Evolutionary conservation across 352 stramenopile species (phyloP).

Genomic region (Phytophthora idaei): DNA sequence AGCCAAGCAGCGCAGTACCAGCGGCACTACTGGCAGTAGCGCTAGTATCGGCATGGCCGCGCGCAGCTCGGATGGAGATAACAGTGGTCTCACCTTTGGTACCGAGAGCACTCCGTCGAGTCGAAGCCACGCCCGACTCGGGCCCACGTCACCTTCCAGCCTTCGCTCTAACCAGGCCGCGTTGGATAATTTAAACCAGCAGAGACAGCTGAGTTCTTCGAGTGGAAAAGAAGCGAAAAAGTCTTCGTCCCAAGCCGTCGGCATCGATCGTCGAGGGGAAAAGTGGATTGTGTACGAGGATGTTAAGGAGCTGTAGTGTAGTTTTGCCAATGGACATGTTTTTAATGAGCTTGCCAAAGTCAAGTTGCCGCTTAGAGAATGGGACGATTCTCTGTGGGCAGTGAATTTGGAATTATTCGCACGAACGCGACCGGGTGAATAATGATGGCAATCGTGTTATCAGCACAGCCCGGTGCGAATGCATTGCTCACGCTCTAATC

Average conservation of each 20-base stretch:
- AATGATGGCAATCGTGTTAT: no score
- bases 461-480: no score
- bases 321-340: background rate
- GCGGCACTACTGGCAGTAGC: background rate
- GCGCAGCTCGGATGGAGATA: conserved; percentile 11
- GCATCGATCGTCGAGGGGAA: background rate
- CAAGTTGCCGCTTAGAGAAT: background rate
- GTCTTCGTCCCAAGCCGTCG: background rate
- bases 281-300: conserved; percentile 6
- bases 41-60: conserved; percentile 3
- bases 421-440: no score
- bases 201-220: conserved; percentile 30
- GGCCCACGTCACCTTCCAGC: conserved; percentile 20
- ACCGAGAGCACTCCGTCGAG: conserved; percentile 18
- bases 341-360: no score
- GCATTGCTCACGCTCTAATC: no score
- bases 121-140: conserved; percentile 11
- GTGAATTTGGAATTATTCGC: no score
- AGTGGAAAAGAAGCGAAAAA: conserved; percentile 35
- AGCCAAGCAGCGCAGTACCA: conserved; percentile 14
- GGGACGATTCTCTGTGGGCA: no score
- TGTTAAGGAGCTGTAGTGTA: background rate
- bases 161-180: conserved; percentile 15
- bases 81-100: conserved; percentile 8
- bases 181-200: conserved; percentile 29